phyloP scores from a whole-genome alignment of 1,284 basidiomycete genomes.

The Moniliophthora roreri region DNA sequence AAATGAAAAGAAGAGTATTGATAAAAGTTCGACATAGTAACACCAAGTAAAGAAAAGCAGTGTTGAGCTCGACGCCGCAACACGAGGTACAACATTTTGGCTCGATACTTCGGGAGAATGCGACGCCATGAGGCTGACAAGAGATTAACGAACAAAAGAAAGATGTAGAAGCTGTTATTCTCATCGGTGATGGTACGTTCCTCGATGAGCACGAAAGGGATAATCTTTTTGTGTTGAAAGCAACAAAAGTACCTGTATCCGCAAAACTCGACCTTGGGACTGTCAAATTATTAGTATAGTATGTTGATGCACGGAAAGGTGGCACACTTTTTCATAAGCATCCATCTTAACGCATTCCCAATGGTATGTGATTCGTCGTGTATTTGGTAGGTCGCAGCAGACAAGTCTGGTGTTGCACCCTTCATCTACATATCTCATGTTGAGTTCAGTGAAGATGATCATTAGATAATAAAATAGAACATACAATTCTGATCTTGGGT shows the following conservation, averaged over 20 bases:
- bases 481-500: conserved; percentile 58
- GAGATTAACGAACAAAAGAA: conserved; percentile 4
- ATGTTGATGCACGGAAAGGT: conserved; percentile 2
- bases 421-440: conserved; percentile 48
- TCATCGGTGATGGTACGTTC: too few species aligned
- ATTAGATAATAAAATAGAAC: conserved; percentile 19
- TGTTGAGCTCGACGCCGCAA: too few species aligned
- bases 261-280: conserved; percentile 98
- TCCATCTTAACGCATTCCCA: conserved; percentile 94
- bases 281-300: conserved; percentile 30
- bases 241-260: conserved; percentile 79
- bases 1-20: too few species aligned
- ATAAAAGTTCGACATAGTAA: too few species aligned
- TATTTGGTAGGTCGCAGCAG: conserved; percentile 91
- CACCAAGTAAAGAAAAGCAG: too few species aligned
- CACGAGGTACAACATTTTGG: background rate
- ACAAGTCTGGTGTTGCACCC: conserved; percentile 81
- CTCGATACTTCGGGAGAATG: too few species aligned
- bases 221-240: background rate
- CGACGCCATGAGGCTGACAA: too few species aligned
- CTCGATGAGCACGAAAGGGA: too few species aligned
- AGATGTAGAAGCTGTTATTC: background rate
- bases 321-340: conserved; percentile 96
- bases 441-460: conserved; percentile 11
- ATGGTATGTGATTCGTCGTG: conserved; percentile 95